Evolutionary conservation across 805 yeast genomes (phyloP), one percentile per base, ranked within the genome.

Genomic region (Zygosaccharomyces bisporus): DNA sequence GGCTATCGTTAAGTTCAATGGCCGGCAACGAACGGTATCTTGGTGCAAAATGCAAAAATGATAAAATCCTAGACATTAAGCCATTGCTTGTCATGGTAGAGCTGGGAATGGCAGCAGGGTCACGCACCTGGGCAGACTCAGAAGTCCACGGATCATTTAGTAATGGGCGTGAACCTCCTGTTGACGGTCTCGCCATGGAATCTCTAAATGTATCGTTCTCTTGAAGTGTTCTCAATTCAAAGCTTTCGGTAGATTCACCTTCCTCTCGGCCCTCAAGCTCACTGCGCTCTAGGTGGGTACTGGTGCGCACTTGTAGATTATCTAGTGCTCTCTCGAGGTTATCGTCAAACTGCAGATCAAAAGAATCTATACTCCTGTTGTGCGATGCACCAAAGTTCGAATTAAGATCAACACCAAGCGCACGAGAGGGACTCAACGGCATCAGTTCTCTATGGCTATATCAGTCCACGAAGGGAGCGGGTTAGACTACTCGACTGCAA

Each of bases 251-350:
- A 6, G 50, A 37, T 42, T 65, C 32, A 16, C 46, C 44, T 45
- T 57, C 63, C 57, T 54, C 66, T 51, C 45, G 63, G 52, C 17
- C 25, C 6, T 9, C 59, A 60, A 34, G 62, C 62, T 45, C 69
- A 57, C 56, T 53, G 53, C 49, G 59, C 53, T 43, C 48, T 63
- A 45, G 60, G 20, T 53, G 61, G 33, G 56, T 56, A 43, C 56
- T 48, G 53, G 56, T 67, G 54, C 66, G 71, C 52, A 70, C 71
- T 61, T 65, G 79, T 55, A 52, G 69, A 70, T 56, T 67, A 47
- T 78, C 78, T 51, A 83, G 66, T 1, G 88, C 91, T 38, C 78
- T 78, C 54, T 81, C 85, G 46, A 81, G 68, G 8, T 84, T 79
- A 50, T 71, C 73, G 57, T 83, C 88, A 57, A 83, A 77, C 52